Base-by-base conservation (phyloP, 768 basidiomycete species). In the Suillus cothurnatus region DNA sequence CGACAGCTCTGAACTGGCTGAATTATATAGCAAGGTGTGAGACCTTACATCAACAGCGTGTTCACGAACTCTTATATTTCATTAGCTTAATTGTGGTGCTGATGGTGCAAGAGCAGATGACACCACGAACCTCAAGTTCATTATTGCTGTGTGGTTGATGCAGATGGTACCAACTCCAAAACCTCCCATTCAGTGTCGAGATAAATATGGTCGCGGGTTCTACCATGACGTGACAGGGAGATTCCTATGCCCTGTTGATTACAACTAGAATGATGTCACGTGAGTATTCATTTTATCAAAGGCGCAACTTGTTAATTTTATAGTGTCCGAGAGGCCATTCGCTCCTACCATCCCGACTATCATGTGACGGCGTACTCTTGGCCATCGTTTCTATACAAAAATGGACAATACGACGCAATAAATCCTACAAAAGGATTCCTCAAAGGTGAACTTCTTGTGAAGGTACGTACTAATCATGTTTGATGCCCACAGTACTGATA, bases 311-410 rank as follows among this genome's bases (percentile, higher is more conserved):
- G 6, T 23, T 6, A 49, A 49, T 23, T 12, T 49, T 1, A 14
- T 23, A 49, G 47, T 49, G 32, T 34, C 2, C 14, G 34, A 21
- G 49, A 19, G 23, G 26, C 23, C 14, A 71, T 73, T 17, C 64
- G 66, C 5, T 52, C 61, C 28, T 68, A 58, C 12, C 49, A 73
- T 55, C 64, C 66, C 7, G 64, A 68, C 26, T 71, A 59, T 50
- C 32, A 45, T 41, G 64, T 69, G 1, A 72, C 67, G 36, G 62
- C 68, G 2, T 43, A 68, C 41, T 62, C 47, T 15, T 71, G 72
- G 71, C 70, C 70, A 15, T 32, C 31, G 0, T 70, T 67, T 26
- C 47, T 73, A 6, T 74, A 72, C 52, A 41, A 57, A 21, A 32
- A 62, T 21, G 50, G 53, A 45, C 41, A 59, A 12, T 65, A 61